These are phyloP conservation scores for Pleurotus tuoliensis DNA, from an alignment of 768 basidiomycete genomes.

Conservation along the genomic window DNA sequence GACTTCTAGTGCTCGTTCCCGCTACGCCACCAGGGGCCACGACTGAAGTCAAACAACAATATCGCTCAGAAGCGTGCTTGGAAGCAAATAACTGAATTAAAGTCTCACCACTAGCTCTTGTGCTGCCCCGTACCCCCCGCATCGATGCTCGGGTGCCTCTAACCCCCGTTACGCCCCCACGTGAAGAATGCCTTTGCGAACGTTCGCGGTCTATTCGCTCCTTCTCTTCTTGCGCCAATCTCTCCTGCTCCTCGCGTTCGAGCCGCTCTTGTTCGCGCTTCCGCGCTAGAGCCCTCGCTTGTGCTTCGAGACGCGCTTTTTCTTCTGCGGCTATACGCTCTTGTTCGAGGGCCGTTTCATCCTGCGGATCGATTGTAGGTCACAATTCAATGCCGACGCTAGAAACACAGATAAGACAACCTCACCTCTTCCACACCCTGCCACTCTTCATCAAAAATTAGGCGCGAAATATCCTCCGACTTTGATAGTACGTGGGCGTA, in stretches of 20 bases:
- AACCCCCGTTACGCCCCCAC: conserved; percentile 66
- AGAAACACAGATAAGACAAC: conserved; percentile 7
- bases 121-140: conserved; percentile 40
- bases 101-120: not conserved
- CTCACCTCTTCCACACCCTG: conserved; percentile 68
- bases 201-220: conserved; percentile 44
- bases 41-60: not conserved
- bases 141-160: conserved; percentile 67
- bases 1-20: conserved; percentile 7
- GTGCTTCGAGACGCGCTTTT: conserved; percentile 38
- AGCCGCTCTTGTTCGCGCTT: conserved; percentile 42
- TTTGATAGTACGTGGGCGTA: conserved; percentile 67
- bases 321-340: conserved; percentile 43
- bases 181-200: conserved; percentile 25
- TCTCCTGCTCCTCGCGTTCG: conserved; percentile 48
- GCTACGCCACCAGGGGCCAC: not conserved
- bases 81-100: not conserved
- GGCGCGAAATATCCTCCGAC: conserved; percentile 62
- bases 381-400: not conserved
- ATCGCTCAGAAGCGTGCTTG: not conserved
- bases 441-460: conserved; percentile 79
- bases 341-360: conserved; percentile 50
- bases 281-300: conserved; percentile 36
- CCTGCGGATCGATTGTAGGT: conserved; percentile 34
- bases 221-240: conserved; percentile 35